A percentile compares a stretch with the other conserved stretches of the same genome.
phyloP scores from a whole-genome alignment of 139 green algal species.

The Haematococcus sp. region DNA sequence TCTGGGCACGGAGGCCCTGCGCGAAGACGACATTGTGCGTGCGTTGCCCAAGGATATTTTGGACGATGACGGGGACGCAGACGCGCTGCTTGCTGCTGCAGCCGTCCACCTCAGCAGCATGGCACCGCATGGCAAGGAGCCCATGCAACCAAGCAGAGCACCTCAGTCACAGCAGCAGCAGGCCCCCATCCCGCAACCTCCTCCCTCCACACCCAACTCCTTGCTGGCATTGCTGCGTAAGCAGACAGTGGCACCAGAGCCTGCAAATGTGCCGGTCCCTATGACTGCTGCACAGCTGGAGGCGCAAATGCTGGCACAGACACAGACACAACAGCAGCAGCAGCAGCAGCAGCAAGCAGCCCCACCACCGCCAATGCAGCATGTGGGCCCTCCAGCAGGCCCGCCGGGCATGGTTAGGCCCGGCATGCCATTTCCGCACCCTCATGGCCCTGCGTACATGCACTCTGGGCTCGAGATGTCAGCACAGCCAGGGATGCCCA shows the following conservation, averaged over 20 bases:
- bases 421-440: background rate
- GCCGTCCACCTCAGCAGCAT: slow-evolving; percentile 3
- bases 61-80: slow-evolving; percentile 12
- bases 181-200: background rate
- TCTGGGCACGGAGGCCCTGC: background rate
- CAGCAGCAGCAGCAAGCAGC: background rate
- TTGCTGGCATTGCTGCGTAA: slow-evolving; percentile 13
- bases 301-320: slow-evolving; percentile 39
- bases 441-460: too few relatives aligned
- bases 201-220: background rate
- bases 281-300: slow-evolving; percentile 31
- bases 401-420: background rate
- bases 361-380: background rate
- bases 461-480: too few relatives aligned
- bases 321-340: slow-evolving; percentile 10
- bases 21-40: background rate
- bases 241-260: background rate
- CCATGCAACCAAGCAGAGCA: background rate
- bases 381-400: background rate
- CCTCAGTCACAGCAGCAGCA: slow-evolving; percentile 9
- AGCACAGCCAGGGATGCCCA: too few relatives aligned
- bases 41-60: background rate
- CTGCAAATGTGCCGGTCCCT: background rate
- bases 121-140: slow-evolving; percentile 6
- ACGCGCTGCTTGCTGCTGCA: slow-evolving; percentile 5